phyloP scores from a whole-genome alignment of 2,329 filamentous ascomycete genomes.

The Lasiodiplodia sp. region DNA sequence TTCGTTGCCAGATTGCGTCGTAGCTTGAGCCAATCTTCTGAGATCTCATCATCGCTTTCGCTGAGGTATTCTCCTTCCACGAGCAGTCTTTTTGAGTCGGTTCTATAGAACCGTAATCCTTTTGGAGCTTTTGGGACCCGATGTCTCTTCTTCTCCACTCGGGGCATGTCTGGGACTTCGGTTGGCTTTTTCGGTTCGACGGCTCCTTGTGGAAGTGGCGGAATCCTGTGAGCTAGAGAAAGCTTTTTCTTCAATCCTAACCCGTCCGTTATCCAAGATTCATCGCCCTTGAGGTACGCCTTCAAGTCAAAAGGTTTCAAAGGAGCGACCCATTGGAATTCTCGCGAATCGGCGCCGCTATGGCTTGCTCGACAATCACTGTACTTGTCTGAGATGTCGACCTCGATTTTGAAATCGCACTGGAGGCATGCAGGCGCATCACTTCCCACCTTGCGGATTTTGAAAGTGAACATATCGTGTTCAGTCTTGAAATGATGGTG shows the following conservation, averaged over 20 bases:
- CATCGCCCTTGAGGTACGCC: slow-evolving; percentile 45
- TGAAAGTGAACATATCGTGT: slow-evolving; percentile 47
- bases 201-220: slow-evolving; percentile 2
- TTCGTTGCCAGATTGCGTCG: slow-evolving; percentile 41
- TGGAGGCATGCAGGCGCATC: slow-evolving; percentile 9
- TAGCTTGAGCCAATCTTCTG: slow-evolving; percentile 42
- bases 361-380: slow-evolving; percentile 38
- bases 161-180: slow-evolving; percentile 34
- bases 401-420: slow-evolving; percentile 34
- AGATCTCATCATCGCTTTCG: slow-evolving; percentile 50
- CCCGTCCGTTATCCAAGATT: slow-evolving; percentile 40
- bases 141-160: slow-evolving; percentile 39
- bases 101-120: slow-evolving; percentile 50
- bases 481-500: slow-evolving; percentile 44
- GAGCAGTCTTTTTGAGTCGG: slow-evolving; percentile 48
- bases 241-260: slow-evolving; percentile 31
- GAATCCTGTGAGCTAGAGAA: not conserved
- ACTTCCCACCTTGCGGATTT: slow-evolving; percentile 20
- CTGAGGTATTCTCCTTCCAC: slow-evolving; percentile 47
- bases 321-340: slow-evolving; percentile 45
- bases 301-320: slow-evolving; percentile 44
- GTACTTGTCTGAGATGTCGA: slow-evolving; percentile 35
- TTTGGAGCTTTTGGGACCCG: slow-evolving; percentile 45
- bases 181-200: slow-evolving; percentile 34
- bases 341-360: slow-evolving; percentile 37